Evolutionary conservation across 768 basidiomycete species (phyloP).

Genomic region (Hirschioporus abietinus): DNA sequence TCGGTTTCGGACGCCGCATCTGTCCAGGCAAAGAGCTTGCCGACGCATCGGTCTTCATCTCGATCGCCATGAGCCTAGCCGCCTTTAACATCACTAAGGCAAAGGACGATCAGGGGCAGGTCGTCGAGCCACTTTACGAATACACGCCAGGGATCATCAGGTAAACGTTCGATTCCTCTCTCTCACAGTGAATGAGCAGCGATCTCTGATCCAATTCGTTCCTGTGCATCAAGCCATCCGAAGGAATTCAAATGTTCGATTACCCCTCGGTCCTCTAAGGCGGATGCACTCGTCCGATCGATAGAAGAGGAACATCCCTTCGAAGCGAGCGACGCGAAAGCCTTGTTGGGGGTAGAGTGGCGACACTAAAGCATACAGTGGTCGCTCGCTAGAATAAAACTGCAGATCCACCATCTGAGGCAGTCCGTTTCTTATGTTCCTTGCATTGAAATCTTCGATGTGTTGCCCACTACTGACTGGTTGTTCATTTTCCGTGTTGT

Average conservation of each 20-base stretch:
- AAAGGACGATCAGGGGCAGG: slow-evolving; percentile 20
- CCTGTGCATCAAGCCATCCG: slow-evolving; percentile 19
- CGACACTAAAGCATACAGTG: too few species aligned
- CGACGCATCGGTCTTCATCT: slow-evolving; percentile 24
- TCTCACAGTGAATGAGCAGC: background rate
- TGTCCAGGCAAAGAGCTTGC: slow-evolving; percentile 27
- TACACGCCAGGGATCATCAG: slow-evolving; percentile 22
- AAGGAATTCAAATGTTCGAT: slow-evolving; percentile 21
- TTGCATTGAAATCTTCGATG: too few species aligned
- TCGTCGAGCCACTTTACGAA: slow-evolving; percentile 20
- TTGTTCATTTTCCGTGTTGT: too few species aligned
- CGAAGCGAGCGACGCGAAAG: background rate
- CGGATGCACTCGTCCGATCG: slow-evolving; percentile 17
- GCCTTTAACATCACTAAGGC: slow-evolving; percentile 24
- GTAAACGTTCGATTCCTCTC: slow-evolving; percentile 9
- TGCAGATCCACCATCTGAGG: too few species aligned
- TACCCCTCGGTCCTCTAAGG: slow-evolving; percentile 22
- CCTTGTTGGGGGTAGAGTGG: background rate
- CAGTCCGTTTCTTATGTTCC: too few species aligned
- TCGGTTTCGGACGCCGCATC: slow-evolving; percentile 25
- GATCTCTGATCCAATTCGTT: too few species aligned
- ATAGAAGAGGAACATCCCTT: background rate
- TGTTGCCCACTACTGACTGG: too few species aligned
- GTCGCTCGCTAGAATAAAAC: too few species aligned
- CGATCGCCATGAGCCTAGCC: slow-evolving; percentile 26